A percentile compares a stretch with the other conserved stretches of the same genome.
Evolutionary conservation across 495 filamentous ascomycete species (phyloP).

Genomic region (Massariosphaeria phaeospora): DNA sequence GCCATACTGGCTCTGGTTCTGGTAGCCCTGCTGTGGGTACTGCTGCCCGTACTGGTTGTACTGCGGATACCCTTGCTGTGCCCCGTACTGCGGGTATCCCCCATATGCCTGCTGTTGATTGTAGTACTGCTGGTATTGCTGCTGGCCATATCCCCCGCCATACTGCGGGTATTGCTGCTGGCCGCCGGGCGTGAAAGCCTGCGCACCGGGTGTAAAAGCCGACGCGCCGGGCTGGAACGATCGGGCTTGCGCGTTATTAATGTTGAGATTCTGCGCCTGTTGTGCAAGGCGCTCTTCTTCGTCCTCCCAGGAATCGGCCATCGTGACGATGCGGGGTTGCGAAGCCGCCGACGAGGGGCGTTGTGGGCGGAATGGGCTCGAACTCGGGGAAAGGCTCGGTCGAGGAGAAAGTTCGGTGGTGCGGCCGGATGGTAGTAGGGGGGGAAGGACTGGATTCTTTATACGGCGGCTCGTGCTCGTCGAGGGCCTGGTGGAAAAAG

Average conservation of each 20-base stretch:
- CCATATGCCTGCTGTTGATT: conserved; percentile 46
- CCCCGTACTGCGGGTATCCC: conserved; percentile 30
- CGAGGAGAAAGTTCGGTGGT: not conserved
- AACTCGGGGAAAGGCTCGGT: not conserved
- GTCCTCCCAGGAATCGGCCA: conserved; percentile 94
- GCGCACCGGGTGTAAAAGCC: conserved; percentile 74
- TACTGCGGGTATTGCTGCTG: conserved; percentile 57
- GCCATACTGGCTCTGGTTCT: conserved; percentile 49
- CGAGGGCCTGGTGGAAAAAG: not conserved
- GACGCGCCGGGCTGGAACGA: conserved; percentile 71
- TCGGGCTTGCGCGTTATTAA: conserved; percentile 50
- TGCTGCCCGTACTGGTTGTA: conserved; percentile 38
- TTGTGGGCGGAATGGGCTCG: not conserved
- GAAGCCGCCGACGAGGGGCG: not conserved
- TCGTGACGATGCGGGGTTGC: conserved; percentile 43
- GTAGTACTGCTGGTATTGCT: conserved; percentile 48
- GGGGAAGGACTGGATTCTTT: not conserved
- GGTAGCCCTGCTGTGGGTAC: conserved; percentile 41
- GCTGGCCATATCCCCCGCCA: conserved; percentile 50
- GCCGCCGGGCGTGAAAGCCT: conserved; percentile 70
- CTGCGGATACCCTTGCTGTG: conserved; percentile 34
- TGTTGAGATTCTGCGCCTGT: conserved; percentile 72
- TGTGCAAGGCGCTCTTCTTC: conserved; percentile 81
- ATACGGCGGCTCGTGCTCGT: not conserved
- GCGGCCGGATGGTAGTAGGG: not conserved